Evolutionary conservation across 75 land plant species (phyloP).

Genomic region (Sequoiadendron giganteum): DNA sequence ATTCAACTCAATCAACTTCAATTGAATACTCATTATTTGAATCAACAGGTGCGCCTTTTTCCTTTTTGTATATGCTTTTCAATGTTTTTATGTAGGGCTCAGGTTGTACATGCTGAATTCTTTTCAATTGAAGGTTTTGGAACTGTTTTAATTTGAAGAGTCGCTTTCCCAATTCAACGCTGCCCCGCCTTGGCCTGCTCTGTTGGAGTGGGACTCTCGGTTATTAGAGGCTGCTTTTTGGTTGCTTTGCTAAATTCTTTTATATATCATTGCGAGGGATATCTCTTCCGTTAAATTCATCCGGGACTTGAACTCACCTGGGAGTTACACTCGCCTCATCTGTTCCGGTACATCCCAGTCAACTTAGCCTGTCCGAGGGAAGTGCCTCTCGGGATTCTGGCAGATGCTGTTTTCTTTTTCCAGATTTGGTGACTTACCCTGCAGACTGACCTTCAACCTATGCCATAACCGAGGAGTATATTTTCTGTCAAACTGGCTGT

Average conservation of each 20-base stretch:
- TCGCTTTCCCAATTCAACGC: background rate
- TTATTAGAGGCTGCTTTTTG: background rate
- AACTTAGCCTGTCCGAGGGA: background rate
- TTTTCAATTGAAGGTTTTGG: background rate
- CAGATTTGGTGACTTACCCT: background rate
- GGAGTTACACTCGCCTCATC: background rate
- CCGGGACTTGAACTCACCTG: background rate
- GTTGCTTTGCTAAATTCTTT: background rate
- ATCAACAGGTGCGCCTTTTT: constrained; percentile 60
- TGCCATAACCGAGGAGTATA: background rate
- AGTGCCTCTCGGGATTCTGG: background rate
- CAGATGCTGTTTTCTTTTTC: background rate
- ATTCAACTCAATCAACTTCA: constrained; percentile 70
- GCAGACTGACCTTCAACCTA: background rate
- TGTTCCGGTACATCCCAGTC: background rate
- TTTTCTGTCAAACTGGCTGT: background rate
- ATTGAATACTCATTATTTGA: constrained; percentile 73
- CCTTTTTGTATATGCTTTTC: background rate
- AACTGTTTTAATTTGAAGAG: background rate
- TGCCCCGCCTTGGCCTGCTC: too few relatives aligned
- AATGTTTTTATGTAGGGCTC: background rate
- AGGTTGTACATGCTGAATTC: background rate
- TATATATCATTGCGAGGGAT: background rate
- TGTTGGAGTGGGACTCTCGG: background rate
- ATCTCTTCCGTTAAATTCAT: background rate